A percentile compares a stretch with the other conserved stretches of the same genome.
Conservation (phyloP, 2,329 filamentous ascomycete species). For the Periconia sp. region DNA sequence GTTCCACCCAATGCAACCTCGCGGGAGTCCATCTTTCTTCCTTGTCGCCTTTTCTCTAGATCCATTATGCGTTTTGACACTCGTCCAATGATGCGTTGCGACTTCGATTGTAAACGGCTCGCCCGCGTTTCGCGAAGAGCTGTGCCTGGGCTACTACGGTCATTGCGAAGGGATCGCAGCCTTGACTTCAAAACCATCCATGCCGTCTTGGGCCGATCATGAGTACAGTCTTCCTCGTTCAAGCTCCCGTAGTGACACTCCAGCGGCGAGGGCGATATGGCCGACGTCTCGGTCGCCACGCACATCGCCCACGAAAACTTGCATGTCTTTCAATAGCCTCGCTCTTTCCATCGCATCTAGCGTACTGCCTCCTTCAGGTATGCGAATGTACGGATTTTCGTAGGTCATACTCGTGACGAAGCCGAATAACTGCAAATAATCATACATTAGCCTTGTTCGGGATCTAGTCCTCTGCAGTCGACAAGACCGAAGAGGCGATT, state of each 20-base stretch:
- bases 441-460: conserved; percentile 1
- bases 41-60: neutral
- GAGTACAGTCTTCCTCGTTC: conserved; percentile 34
- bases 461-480: neutral
- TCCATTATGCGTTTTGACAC: conserved; percentile 3
- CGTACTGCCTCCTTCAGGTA: conserved; percentile 36
- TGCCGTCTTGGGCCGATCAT: conserved; percentile 18
- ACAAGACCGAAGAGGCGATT: too few relatives aligned
- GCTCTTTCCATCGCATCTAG: conserved; percentile 43
- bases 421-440: conserved; percentile 37
- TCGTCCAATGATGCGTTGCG: conserved; percentile 7
- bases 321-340: conserved; percentile 37
- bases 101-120: conserved; percentile 7
- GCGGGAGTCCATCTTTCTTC: conserved; percentile 4
- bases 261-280: conserved; percentile 44
- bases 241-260: conserved; percentile 31
- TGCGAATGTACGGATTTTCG: conserved; percentile 37
- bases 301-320: conserved; percentile 41
- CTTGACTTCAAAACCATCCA: conserved; percentile 4
- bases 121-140: conserved; percentile 2
- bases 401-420: conserved; percentile 47
- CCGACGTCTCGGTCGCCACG: conserved; percentile 33
- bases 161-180: conserved; percentile 6
- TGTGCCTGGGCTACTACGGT: conserved; percentile 4
- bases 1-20: conserved; percentile 10